Percentiles rank a stretch among this genome's conserved stretches.
Evolutionary conservation across 208 protist genomes (phyloP).

Genomic region (Crithidia expoeki): DNA sequence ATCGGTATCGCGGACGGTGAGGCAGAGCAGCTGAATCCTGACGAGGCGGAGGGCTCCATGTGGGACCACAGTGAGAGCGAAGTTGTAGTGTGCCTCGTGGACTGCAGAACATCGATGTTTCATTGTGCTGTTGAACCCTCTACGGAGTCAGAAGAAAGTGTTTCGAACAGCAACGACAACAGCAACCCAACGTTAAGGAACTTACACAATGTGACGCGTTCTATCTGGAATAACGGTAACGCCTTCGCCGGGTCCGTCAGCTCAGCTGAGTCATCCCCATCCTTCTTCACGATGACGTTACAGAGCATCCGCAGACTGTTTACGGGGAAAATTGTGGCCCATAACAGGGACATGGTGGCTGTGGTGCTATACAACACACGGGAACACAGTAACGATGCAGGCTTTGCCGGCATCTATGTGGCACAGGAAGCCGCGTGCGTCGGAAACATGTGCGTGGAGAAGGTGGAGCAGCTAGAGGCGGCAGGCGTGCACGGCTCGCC

Average conservation of each 20-base stretch:
- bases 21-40: conserved; percentile 18
- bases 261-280: conserved; percentile 1
- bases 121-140: background rate
- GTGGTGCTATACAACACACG: conserved; percentile 83
- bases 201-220: too few species aligned
- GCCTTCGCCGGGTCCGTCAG: background rate
- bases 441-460: conserved; percentile 44
- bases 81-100: conserved; percentile 78
- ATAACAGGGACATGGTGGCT: conserved; percentile 59
- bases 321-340: conserved; percentile 65
- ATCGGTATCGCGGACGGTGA: conserved; percentile 17
- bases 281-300: conserved; percentile 48
- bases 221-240: too few species aligned
- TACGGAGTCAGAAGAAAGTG: too few species aligned
- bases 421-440: conserved; percentile 45
- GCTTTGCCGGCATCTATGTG: conserved; percentile 70
- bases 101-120: conserved; percentile 76
- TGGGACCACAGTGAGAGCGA: conserved; percentile 43
- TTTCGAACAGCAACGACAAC: background rate
- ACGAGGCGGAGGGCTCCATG: conserved; percentile 23
- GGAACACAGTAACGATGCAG: conserved; percentile 31
- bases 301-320: conserved; percentile 56
- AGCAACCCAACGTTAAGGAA: too few species aligned
- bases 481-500: conserved; percentile 40
- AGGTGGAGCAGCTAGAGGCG: conserved; percentile 57